A percentile compares a stretch with the other conserved stretches of the same genome.
Evolutionary conservation across 192 early-diverging fungal genomes (phyloP).

Genomic region (Entomortierella parvispora): DNA sequence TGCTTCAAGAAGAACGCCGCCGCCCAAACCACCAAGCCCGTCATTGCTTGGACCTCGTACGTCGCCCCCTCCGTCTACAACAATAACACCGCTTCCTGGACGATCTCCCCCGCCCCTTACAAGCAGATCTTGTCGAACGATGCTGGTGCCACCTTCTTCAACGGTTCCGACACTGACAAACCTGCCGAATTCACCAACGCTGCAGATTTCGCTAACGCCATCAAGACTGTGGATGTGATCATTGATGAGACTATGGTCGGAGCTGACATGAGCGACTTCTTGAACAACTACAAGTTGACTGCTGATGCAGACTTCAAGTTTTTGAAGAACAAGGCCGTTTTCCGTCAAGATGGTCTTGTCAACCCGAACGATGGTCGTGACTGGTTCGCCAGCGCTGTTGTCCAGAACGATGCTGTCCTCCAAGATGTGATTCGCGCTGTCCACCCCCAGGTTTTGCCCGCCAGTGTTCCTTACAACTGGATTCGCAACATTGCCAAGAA

Average conservation of each 20-base stretch:
- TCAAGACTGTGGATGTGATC: constrained; percentile 70
- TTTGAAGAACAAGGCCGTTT: constrained; percentile 68
- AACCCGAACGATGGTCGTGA: constrained; percentile 70
- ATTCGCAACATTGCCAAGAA: constrained; percentile 73
- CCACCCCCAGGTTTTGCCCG: constrained; percentile 64
- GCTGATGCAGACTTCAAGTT: constrained; percentile 65
- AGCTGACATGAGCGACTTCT: constrained; percentile 46
- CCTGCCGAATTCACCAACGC: constrained; percentile 43
- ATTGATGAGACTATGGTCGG: constrained; percentile 76
- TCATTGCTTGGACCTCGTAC: constrained; percentile 76
- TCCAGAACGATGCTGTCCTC: constrained; percentile 73
- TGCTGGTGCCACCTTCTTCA: constrained; percentile 74
- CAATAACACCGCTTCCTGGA: constrained; percentile 76
- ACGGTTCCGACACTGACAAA: constrained; percentile 39
- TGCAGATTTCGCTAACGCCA: constrained; percentile 64
- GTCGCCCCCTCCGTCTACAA: constrained; percentile 69
- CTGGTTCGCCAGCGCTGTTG: constrained; percentile 77
- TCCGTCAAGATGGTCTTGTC: constrained; percentile 73
- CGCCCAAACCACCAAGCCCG: constrained; percentile 24
- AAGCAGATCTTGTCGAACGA: constrained; percentile 70
- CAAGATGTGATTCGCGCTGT: constrained; percentile 75
- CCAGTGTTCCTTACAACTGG: constrained; percentile 66
- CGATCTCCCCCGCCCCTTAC: constrained; percentile 67
- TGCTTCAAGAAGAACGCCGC: constrained; percentile 51
- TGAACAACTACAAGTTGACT: constrained; percentile 66